Evolutionary conservation across 2,329 filamentous ascomycete genomes (phyloP).

Genomic region (Drechslerella dactyloides): DNA sequence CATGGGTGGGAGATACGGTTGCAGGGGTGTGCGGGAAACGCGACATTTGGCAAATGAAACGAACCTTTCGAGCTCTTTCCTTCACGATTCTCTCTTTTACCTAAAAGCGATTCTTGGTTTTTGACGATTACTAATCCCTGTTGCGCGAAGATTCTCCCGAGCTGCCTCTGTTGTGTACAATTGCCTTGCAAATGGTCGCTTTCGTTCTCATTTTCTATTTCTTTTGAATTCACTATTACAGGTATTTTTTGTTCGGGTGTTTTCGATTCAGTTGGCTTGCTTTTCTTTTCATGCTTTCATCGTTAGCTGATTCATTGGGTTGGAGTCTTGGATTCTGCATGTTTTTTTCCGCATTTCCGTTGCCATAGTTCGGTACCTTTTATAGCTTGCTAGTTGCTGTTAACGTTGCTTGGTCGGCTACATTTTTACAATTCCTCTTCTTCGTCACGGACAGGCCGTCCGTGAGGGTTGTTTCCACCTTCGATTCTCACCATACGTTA

Average conservation of each 20-base stretch:
- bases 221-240: constrained; percentile 3
- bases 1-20: constrained; percentile 1
- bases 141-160: not conserved
- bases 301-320: constrained; percentile 39
- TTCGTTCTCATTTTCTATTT: constrained; percentile 21
- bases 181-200: constrained; percentile 12
- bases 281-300: constrained; percentile 9
- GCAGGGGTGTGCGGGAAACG: constrained; percentile 25
- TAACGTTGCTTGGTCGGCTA: constrained; percentile 31
- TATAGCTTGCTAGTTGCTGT: not conserved
- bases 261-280: constrained; percentile 1
- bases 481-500: no score
- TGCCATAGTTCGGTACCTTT: not conserved
- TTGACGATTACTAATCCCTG: constrained; percentile 6
- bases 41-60: not conserved
- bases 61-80: constrained; percentile 13
- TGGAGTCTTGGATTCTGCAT: constrained; percentile 46
- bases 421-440: no score
- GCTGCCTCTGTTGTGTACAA: constrained; percentile 38
- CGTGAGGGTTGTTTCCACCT: no score
- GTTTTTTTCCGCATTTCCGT: not conserved
- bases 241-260: constrained; percentile 48
- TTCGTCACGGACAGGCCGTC: no score
- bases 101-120: constrained; percentile 28
- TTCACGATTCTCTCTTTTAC: not conserved